Evolutionary conservation across 306 rosid species (phyloP).

Genomic region (Myrica gale): DNA sequence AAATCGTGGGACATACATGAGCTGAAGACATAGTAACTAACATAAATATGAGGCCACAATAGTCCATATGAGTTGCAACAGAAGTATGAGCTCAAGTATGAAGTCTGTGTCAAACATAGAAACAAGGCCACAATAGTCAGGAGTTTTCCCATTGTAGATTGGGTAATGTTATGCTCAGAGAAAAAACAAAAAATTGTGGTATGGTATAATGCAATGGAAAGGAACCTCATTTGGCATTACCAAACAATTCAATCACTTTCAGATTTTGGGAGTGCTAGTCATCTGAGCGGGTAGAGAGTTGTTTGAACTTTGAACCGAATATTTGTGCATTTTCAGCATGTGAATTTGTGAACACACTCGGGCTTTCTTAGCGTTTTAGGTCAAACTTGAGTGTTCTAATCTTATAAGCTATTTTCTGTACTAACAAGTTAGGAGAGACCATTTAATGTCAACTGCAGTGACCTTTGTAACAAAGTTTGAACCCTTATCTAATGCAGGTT

Average conservation of each 20-base stretch:
- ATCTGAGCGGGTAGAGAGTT: neutral
- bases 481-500: slow-evolving; percentile 58
- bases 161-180: no score
- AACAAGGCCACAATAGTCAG: neutral
- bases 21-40: neutral
- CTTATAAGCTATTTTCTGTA: slow-evolving; percentile 10
- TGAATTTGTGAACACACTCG: neutral
- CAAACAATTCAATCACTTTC: neutral
- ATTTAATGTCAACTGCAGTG: neutral
- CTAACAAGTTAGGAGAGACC: neutral
- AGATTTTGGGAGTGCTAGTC: neutral
- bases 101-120: neutral
- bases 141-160: neutral
- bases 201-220: neutral
- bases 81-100: neutral
- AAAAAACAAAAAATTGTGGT: neutral
- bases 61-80: neutral
- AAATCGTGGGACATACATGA: neutral
- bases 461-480: slow-evolving; percentile 31
- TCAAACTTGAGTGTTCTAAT: neutral
- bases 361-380: neutral
- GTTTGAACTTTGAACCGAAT: neutral
- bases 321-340: neutral
- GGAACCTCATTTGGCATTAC: neutral
- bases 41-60: neutral